Evolutionary conservation across 2,329 filamentous ascomycete species (phyloP).

Genomic region (Penicillium digitatum): DNA sequence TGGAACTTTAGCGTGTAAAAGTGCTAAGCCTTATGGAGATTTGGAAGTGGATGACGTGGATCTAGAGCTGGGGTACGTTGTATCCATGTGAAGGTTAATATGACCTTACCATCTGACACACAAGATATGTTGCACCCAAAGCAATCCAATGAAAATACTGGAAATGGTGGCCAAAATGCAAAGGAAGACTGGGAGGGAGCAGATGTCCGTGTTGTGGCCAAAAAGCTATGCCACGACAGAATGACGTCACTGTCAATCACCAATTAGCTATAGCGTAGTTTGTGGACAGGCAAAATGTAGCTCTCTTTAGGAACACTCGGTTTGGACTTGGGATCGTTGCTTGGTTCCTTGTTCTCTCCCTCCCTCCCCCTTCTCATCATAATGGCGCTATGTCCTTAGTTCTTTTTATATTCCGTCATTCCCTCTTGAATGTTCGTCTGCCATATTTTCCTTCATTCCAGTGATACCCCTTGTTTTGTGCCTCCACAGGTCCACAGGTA

Average conservation of each 20-base stretch:
- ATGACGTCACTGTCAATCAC: constrained; percentile 11
- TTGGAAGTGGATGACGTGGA: background rate
- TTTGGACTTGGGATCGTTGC: too few species aligned
- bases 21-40: constrained; percentile 10
- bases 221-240: background rate
- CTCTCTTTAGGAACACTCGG: background rate
- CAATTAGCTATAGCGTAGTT: background rate
- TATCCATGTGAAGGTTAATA: background rate
- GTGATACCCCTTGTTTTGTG: constrained; percentile 24
- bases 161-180: background rate
- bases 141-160: too few species aligned
- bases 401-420: constrained; percentile 17
- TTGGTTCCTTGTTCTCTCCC: background rate
- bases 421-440: background rate
- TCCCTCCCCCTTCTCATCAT: constrained; percentile 4
- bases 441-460: constrained; percentile 23
- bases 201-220: constrained; percentile 4
- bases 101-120: background rate
- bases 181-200: constrained; percentile 4
- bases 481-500: background rate
- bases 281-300: background rate
- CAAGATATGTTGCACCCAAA: background rate
- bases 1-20: background rate
- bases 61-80: background rate
- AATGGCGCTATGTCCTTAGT: constrained; percentile 5